phyloP scores from a whole-genome alignment of 2,329 filamentous ascomycete genomes.

The Trichophyton verrucosum region DNA sequence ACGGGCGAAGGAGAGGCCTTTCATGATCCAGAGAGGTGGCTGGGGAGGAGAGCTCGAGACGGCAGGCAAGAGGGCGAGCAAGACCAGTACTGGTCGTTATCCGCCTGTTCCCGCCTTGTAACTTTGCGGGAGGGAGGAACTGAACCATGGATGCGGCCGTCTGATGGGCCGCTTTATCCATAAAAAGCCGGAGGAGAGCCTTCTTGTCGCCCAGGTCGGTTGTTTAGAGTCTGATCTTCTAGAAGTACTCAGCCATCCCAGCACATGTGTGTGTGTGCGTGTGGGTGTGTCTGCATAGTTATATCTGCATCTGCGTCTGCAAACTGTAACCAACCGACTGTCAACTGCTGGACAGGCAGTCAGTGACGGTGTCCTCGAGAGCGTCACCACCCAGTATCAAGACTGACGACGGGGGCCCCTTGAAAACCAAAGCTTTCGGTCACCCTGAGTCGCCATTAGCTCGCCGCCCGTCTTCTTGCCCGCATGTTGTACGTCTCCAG shows the following conservation, averaged over 20 bases:
- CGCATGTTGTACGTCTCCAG: not conserved
- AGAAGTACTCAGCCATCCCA: not conserved
- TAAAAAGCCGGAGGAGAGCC: not conserved
- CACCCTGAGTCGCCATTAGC: not conserved
- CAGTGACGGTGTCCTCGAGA: not conserved
- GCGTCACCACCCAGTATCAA: not conserved
- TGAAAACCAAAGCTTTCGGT: not conserved
- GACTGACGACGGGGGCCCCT: not conserved
- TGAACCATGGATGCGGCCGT: not conserved
- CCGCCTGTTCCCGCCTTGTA: conserved; percentile 1
- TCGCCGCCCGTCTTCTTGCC: not conserved
- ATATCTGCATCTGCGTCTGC: not conserved
- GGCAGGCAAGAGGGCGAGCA: not conserved
- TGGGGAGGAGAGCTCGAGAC: not conserved
- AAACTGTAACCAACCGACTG: not conserved
- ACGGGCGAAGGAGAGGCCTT: not conserved
- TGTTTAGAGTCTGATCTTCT: not conserved
- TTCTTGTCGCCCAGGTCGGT: not conserved
- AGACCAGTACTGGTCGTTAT: not conserved
- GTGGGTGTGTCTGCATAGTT: not conserved
- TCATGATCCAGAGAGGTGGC: not conserved
- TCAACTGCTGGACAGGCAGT: not conserved
- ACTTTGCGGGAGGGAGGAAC: not conserved
- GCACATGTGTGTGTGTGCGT: not conserved
- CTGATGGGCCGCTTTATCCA: not conserved